Evolutionary conservation across 225 moss, liverwort and hornwort genomes (phyloP).

Genomic region (Pseudisothecium myosuroides): DNA sequence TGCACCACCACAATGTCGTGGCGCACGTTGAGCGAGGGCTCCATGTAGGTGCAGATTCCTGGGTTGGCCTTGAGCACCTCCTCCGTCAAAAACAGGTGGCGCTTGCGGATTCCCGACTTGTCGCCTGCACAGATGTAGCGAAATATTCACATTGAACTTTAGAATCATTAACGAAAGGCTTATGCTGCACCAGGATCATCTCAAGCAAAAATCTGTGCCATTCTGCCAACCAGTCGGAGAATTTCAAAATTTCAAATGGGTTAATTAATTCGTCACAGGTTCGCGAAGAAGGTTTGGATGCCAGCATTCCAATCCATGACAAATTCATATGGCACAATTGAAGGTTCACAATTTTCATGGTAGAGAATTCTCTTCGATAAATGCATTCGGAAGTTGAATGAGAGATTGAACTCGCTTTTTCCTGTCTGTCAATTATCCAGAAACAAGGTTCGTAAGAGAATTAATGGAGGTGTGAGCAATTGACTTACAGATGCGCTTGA

Average conservation of each 20-base stretch:
- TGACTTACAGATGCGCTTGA: slow-evolving; percentile 39
- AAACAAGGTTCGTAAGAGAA: background rate
- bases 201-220: background rate
- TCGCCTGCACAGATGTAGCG: background rate
- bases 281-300: no score
- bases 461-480: background rate
- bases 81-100: background rate
- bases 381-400: background rate
- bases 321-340: background rate
- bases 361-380: background rate
- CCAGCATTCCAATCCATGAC: background rate
- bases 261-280: no score
- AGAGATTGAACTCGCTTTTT: background rate
- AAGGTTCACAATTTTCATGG: background rate
- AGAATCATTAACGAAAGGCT: background rate
- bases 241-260: background rate
- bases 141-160: background rate
- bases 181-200: background rate
- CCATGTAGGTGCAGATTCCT: background rate
- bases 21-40: background rate
- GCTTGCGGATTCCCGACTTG: background rate
- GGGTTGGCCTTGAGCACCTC: background rate
- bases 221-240: background rate
- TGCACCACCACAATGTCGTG: background rate
- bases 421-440: background rate